phyloP scores from a whole-genome alignment of 2,329 filamentous ascomycete genomes.

The Talaromyces sp. region DNA sequence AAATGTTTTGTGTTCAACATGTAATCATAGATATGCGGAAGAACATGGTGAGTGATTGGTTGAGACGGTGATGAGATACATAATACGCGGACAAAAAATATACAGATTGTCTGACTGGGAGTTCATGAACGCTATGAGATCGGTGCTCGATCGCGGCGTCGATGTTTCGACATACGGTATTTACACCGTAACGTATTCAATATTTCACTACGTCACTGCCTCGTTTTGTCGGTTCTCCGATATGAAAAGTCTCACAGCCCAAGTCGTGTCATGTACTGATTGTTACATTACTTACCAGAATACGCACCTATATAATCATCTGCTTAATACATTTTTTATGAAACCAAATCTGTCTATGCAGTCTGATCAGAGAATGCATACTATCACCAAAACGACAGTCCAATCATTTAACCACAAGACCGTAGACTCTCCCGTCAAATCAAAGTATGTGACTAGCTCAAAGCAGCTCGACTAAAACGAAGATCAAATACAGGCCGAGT shows the following conservation, averaged over 20 bases:
- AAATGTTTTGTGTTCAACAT: constrained; percentile 12
- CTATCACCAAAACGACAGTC: no score
- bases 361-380: neutral
- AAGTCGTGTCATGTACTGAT: neutral
- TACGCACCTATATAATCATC: neutral
- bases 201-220: constrained; percentile 7
- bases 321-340: neutral
- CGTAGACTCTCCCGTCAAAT: neutral
- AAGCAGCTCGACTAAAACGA: neutral
- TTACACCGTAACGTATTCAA: neutral
- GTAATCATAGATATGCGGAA: constrained; percentile 18
- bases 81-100: neutral
- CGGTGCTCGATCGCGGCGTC: neutral
- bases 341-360: neutral
- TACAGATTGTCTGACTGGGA: neutral
- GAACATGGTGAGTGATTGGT: neutral
- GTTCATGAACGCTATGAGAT: neutral
- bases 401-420: neutral
- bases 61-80: neutral
- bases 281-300: neutral
- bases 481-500: constrained; percentile 17
- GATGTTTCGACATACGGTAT: neutral
- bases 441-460: neutral
- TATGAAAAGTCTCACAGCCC: neutral
- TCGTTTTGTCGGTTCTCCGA: neutral